Evolutionary conservation across 208 protist genomes (phyloP).

Genomic region (Leishmania aethiopica): DNA sequence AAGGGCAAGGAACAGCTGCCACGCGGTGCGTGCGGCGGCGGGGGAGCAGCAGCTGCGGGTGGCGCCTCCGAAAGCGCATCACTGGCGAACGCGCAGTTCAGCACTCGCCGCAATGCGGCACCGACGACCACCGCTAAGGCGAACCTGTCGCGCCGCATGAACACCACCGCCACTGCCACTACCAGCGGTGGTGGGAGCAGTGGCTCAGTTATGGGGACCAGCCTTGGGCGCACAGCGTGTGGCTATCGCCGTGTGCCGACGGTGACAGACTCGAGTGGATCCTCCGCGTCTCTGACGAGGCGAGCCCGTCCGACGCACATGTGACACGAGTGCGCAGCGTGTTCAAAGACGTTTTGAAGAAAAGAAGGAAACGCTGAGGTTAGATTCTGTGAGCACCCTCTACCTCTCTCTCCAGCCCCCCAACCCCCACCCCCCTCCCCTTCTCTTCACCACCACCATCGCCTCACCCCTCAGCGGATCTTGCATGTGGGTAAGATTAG

Average conservation of each 20-base stretch:
- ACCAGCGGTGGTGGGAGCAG: background rate
- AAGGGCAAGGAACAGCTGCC: background rate
- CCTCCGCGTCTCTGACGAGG: background rate
- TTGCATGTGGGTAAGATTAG: background rate
- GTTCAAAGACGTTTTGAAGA: background rate
- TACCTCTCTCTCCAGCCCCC: background rate
- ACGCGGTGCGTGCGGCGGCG: background rate
- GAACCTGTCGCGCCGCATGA: slow-evolving; percentile 15
- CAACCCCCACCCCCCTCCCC: background rate
- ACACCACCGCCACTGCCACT: background rate
- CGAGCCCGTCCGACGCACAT: background rate
- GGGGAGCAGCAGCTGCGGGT: background rate
- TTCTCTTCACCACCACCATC: no score
- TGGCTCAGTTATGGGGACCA: background rate
- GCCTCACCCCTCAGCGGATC: background rate
- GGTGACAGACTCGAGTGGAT: background rate
- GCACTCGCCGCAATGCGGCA: slow-evolving; percentile 8
- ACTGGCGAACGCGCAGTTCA: background rate
- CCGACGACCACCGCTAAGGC: slow-evolving; percentile 11
- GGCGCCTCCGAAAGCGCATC: background rate
- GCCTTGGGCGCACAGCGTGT: background rate
- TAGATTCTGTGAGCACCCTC: background rate
- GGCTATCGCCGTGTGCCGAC: background rate
- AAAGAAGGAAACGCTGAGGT: background rate
- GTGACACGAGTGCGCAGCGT: background rate